These are phyloP conservation scores for Phaseolus coccineus DNA, from an alignment of 331 rosid species.

Conservation along the genomic window DNA sequence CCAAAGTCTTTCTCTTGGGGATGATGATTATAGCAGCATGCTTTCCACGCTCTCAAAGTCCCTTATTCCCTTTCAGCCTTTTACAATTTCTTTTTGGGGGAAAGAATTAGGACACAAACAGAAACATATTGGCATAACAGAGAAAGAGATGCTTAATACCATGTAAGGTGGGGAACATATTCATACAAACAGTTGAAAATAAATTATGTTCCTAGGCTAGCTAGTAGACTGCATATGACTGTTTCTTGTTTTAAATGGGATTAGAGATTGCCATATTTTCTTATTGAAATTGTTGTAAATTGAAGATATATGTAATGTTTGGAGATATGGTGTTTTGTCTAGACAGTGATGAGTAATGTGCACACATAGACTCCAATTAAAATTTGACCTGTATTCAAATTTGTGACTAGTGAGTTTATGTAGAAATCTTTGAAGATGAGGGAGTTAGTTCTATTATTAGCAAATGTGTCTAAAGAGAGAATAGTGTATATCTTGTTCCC, in stretches of 20 bases:
- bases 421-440: slow-evolving; percentile 49
- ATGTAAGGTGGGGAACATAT: slow-evolving; percentile 85
- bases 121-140: slow-evolving; percentile 44
- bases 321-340: slow-evolving; percentile 36
- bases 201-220: slow-evolving; percentile 54
- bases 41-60: slow-evolving; percentile 40
- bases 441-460: slow-evolving; percentile 53
- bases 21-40: slow-evolving; percentile 69
- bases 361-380: slow-evolving; percentile 25
- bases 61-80: slow-evolving; percentile 42
- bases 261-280: slow-evolving; percentile 52
- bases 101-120: slow-evolving; percentile 40
- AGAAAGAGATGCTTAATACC: slow-evolving; percentile 55
- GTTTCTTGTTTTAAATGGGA: slow-evolving; percentile 60
- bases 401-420: slow-evolving; percentile 32
- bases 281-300: slow-evolving; percentile 47
- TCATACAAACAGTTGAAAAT: slow-evolving; percentile 62
- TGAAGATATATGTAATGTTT: background rate
- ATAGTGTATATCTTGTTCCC: slow-evolving; percentile 46
- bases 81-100: slow-evolving; percentile 43
- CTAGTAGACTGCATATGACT: slow-evolving; percentile 55
- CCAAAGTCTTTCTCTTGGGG: slow-evolving; percentile 55
- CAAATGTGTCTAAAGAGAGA: slow-evolving; percentile 64
- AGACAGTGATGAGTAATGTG: slow-evolving; percentile 50
- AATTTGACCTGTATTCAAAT: slow-evolving; percentile 41